Evolutionary conservation across 768 basidiomycete species (phyloP), one percentile per base, ranked within the genome.

Genomic region (Macrolepiota albuminosa): DNA sequence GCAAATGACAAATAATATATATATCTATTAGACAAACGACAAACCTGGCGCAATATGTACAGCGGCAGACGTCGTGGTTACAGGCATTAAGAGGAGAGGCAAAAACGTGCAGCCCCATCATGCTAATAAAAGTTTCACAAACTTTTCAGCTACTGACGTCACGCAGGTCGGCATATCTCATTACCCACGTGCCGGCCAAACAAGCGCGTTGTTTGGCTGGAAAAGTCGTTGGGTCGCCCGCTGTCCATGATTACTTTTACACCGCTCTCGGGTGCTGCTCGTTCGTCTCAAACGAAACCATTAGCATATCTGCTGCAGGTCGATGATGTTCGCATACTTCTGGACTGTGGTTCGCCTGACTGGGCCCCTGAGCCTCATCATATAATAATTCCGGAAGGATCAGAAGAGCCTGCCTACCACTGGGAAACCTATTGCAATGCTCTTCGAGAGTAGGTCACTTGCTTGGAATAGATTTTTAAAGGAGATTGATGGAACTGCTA

Each of bases 331-430:
- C 82, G 85, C 59, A 92, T 99, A 66, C 83, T 99, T 21, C 82
- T 99, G 59, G 97, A 99, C 75, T 93, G 96, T 70, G 97, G 97
- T 13, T 91, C 93, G 6, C 91, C 89, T 2, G 91, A 94, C 75
- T 90, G 89, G 88, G 77, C 80, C 26, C 90, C 86, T 37, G 90
- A 91, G 64, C 70, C 72, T 36, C 70, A 75, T 6, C 73, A 76
- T 61, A 64, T 68, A 63, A 65, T 61, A 46, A 74, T 72, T 57
- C 49, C 67, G 43, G 72, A 78, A 54, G 65, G 68, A 50, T 40
- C 62, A 13, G 70, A 73, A 42, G 68, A 73, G 54, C 63, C 69
- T 4, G 54, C 68, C 60, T 74, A 80, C 62, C 71, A 76, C 36
- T 88, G 87, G 87, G 76, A 84, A 61, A 73, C 78, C 56, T 93